A percentile compares a stretch with the other conserved stretches of the same genome.
phyloP scores from a whole-genome alignment of 352 stramenopile genomes.

The Phytopythium mirpurense region DNA sequence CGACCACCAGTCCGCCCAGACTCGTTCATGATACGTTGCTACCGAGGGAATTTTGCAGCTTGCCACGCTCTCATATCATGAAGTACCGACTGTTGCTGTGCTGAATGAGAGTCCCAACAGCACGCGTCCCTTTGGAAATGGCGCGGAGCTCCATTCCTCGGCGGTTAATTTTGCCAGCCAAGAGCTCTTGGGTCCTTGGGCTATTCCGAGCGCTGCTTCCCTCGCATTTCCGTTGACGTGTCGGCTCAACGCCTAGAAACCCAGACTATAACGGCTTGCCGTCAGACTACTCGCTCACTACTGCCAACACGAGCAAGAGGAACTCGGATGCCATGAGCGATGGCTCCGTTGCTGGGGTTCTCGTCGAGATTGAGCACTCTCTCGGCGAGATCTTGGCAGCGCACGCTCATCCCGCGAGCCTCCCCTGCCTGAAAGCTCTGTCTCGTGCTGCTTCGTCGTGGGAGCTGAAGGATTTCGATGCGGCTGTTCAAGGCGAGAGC shows the following conservation, averaged over 20 bases:
- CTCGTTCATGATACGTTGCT: slow-evolving; percentile 4
- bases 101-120: not conserved
- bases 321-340: not conserved
- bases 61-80: not conserved
- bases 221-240: not conserved
- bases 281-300: no score
- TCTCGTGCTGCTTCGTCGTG: not conserved
- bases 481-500: not conserved
- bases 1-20: not conserved
- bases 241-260: not conserved
- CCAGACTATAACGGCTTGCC: no score
- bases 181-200: not conserved
- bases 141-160: not conserved
- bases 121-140: slow-evolving; percentile 1
- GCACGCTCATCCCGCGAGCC: slow-evolving; percentile 16
- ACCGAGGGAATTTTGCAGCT: not conserved
- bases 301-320: no score
- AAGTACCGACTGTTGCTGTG: not conserved
- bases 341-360: slow-evolving; percentile 8
- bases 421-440: not conserved
- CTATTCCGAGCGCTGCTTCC: not conserved
- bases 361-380: slow-evolving; percentile 47
- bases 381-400: slow-evolving; percentile 55
- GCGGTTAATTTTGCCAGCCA: not conserved
- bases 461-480: not conserved